Conservation (phyloP, 2,329 filamentous ascomycete genomes). For the Myrmaecium sp. region DNA sequence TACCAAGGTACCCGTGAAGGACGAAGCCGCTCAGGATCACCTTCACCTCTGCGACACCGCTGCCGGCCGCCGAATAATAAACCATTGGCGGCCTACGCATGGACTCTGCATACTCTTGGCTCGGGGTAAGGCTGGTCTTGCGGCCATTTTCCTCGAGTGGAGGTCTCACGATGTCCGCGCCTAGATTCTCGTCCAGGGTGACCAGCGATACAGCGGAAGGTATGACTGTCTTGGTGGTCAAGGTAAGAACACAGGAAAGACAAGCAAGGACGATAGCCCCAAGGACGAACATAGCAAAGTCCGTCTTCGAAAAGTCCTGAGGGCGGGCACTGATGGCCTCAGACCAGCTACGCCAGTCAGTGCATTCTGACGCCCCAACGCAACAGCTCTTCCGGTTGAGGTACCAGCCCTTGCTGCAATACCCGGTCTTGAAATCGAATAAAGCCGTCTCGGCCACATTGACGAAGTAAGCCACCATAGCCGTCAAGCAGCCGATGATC, state of each 20-base stretch:
- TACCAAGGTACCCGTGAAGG: constrained; percentile 81
- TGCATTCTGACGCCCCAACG: constrained; percentile 34
- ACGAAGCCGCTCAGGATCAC: constrained; percentile 98
- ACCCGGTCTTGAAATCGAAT: constrained; percentile 85
- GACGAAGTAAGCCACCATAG: constrained; percentile 72
- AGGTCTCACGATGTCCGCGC: constrained; percentile 36
- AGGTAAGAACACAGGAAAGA: constrained; percentile 59
- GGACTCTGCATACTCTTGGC: constrained; percentile 21
- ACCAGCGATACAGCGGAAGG: constrained; percentile 74
- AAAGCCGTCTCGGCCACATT: constrained; percentile 72
- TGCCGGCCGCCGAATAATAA: constrained; percentile 91
- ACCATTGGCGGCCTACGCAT: constrained; percentile 51
- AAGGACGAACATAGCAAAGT: constrained; percentile 59
- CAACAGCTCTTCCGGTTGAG: constrained; percentile 54
- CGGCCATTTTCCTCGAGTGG: constrained; percentile 20
- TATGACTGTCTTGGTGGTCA: constrained; percentile 86
- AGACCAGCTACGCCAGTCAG: constrained; percentile 49
- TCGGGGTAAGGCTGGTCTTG: constrained; percentile 24
- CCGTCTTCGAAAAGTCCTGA: constrained; percentile 41
- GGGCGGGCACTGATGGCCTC: constrained; percentile 35
- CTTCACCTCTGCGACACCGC: constrained; percentile 90
- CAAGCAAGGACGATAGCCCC: constrained; percentile 54
- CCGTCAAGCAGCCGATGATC: constrained; percentile 72
- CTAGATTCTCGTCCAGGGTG: constrained; percentile 86
- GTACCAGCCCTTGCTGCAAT: constrained; percentile 57